A percentile compares a stretch with the other conserved stretches of the same genome.
phyloP scores from a whole-genome alignment of 2,329 filamentous ascomycete genomes.

The Monosporascus cannonballus region DNA sequence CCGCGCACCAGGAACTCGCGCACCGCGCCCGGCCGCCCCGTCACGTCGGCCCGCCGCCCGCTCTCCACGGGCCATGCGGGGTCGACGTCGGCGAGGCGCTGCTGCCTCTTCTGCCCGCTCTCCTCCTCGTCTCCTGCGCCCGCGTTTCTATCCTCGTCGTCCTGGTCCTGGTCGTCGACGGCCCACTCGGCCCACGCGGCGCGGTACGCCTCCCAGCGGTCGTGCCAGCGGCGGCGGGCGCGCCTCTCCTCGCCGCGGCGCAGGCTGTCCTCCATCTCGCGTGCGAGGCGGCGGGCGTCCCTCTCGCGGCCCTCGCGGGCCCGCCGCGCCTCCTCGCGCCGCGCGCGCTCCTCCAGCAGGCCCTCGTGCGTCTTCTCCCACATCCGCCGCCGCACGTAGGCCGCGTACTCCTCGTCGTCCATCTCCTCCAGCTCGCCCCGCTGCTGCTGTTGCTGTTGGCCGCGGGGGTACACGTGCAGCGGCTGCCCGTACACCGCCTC shows the following conservation, averaged over 20 bases:
- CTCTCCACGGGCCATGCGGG: conserved; percentile 70
- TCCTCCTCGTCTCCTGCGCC: conserved; percentile 2
- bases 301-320: conserved; percentile 31
- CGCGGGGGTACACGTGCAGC: conserved; percentile 69
- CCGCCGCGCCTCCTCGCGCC: conserved; percentile 48
- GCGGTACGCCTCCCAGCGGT: conserved; percentile 60
- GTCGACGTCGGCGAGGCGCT: conserved; percentile 2
- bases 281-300: conserved; percentile 42
- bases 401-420: conserved; percentile 87
- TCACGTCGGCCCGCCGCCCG: conserved; percentile 37
- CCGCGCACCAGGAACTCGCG: neutral
- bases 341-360: conserved; percentile 67
- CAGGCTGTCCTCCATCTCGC: conserved; percentile 64
- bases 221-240: conserved; percentile 46
- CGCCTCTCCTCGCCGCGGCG: conserved; percentile 59
- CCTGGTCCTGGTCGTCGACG: conserved; percentile 20
- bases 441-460: conserved; percentile 34
- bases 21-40: conserved; percentile 22
- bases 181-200: conserved; percentile 56
- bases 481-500: conserved; percentile 94
- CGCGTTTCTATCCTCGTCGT: neutral
- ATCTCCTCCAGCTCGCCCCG: conserved; percentile 67
- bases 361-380: conserved; percentile 92
- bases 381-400: conserved; percentile 82
- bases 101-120: neutral